Base-by-base conservation (phyloP, 2,329 filamentous ascomycete species). In the Saccharata proteae region DNA sequence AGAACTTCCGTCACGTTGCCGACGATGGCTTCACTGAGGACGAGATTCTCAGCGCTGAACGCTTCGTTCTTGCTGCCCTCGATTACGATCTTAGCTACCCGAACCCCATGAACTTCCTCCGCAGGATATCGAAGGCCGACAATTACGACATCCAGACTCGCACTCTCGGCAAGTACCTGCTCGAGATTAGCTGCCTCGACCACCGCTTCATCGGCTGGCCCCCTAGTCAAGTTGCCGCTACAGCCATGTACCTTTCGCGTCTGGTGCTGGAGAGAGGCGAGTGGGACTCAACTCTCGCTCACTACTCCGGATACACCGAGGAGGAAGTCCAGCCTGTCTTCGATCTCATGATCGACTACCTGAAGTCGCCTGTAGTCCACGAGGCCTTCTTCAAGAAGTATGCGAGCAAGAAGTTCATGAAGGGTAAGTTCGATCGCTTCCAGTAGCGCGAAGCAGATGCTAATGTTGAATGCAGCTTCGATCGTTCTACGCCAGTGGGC, bases 331-430 rank as follows among this genome's bases (percentile, higher is more conserved):
- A 88, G 55, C 88, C 88, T 8, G 82, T 96, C 23, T 83, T 93
- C 51, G 72, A 80, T 47, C 70, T 96, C 38, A 94, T 98, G 86
- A 76, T 98, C 39, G 86, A 98, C 57, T 98, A 98, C 55, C 77
- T 98, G 22, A 80, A 81, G 37, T 77, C 82, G 9, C 90, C 88
- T 16, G 81, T 94, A 32, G 73, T 78, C 25, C 90, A 98, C 51
- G 88, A 96, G 55, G 92, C 90, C 21, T 94, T 98, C 69, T 96
- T 94, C 71, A 93, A 93, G 73, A 98, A 98, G 62, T 98, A 98
- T 57, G 90, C 90, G 35, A 93, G 84, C 73, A 98, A 96, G 69
- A 94, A 93, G 63, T 98, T 96, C 63, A 65, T 96, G 48, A 98
- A 98, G 67, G 86, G 88, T 93, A 75, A 62, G 70, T 34, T 16